Base-by-base conservation (phyloP, 2,329 filamentous ascomycete species). In the Arachnomyces sp. region DNA sequence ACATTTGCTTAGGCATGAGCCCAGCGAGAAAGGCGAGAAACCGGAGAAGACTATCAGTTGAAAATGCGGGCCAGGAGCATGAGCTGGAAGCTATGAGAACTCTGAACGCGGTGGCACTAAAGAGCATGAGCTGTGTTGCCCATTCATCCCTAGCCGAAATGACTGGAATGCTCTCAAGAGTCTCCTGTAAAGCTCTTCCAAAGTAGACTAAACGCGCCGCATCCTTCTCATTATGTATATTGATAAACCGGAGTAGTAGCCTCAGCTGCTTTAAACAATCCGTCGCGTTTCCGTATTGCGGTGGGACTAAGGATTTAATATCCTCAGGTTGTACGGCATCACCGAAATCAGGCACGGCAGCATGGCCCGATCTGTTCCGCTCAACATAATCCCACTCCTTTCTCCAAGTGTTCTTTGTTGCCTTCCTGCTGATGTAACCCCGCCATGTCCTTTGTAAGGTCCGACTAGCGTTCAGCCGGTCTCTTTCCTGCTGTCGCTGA, bases 391-490 rank as follows among this genome's bases (percentile, higher is more conserved):
- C 84, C 66, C 86, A 86, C 31, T 74, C 62, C 37, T 61, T 58
- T 47, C 84, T 74, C 65, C 77, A 79, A 40, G 56, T 54, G 34
- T 73, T 64, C 47, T 77, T 77, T 46, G 85, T 67, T 37, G 62
- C 57, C 44, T 68, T 72, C 52, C 89, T 77, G 43, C 68, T 71
- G 42, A 62, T 72, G 60, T 93, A 76, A 11, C 88, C 88, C 60
- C 90, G 77, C 89, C 89, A 96, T 62, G 75, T 69, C 49, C 78
- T 76, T 61, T 96, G 92, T 49, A 96, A 78, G 36, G 68, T 74
- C 50, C 76, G 81, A 11, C 79, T 78, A 3, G 89, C 86, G 54
- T 81, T 83, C 36, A 89, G 65, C 44, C 80, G 79, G 36, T 86
- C 81, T 52, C 89, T 76, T 55, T 96, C 88, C 37, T 79, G 78